Evolutionary conservation across 2,329 filamentous ascomycete species (phyloP), one percentile per base, ranked within the genome.

Genomic region (Lasiodiplodia hormozganensis): DNA sequence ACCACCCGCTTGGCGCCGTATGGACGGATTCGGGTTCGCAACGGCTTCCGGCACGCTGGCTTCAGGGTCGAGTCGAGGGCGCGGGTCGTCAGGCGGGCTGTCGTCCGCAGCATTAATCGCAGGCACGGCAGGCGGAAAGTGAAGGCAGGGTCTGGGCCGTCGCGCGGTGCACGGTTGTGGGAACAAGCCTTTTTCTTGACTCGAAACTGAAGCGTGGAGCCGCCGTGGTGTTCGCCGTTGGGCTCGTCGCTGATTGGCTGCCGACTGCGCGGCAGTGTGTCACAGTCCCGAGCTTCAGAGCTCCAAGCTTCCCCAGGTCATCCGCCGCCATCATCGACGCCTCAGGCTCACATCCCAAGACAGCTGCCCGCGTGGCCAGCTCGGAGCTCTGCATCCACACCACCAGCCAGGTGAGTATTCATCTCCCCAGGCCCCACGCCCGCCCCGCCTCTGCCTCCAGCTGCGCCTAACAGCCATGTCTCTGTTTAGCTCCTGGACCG

Each of bases 161-260:
- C 34, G 14, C 6, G 25, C 34, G 2, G 56, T 25, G 58, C 58
- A 49, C 38, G 38, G 58, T 14, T 49, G 58, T 62, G 34, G 6
- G 47, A 64, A 64, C 47, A 52, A 64, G 60, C 58, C 40, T 51
- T 36, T 49, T 47, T 49, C 40, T 52, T 52, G 60, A 64, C 60
- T 64, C 60, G 47, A 40, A 18, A n/a, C 43, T 25, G 40, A n/a
- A 51, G 43, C 25, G 57, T 31, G 57, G 57, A 60, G 57, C 57
- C 57, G 36, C 16, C 38, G 38, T 47, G 57, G 21, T 28, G 57
- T 31, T n/a, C 8, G 23, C 36, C 57, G 57, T 23, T 16, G n/a
- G 6, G 23, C 31, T 16, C 10, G 16, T 18, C 10, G 16, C 18
- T 62, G 58, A 62, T 62, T 62, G 58, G 58, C 38, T n/a, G 31